Conservation (phyloP, 805 yeast genomes). For the Blastobotrys americana region DNA sequence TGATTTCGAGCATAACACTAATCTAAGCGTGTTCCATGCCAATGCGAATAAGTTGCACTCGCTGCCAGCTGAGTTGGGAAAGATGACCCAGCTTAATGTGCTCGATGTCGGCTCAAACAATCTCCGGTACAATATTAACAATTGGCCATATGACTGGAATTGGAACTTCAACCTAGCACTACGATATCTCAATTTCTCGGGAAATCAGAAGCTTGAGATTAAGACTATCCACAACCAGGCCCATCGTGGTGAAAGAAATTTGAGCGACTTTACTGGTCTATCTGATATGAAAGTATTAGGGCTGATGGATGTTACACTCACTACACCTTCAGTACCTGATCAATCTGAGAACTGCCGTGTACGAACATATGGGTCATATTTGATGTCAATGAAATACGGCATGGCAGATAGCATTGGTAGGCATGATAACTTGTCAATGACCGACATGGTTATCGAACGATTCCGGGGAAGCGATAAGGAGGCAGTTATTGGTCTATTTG, state of each 20-base stretch:
- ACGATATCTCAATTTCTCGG: conserved; percentile 80
- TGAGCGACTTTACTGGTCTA: conserved; percentile 64
- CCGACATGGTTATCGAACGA: conserved; percentile 82
- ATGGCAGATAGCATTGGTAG: conserved; percentile 82
- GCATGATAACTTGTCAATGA: conserved; percentile 50
- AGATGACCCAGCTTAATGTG: conserved; percentile 52
- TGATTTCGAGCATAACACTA: conserved; percentile 57
- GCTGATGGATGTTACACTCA: conserved; percentile 89
- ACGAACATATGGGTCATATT: conserved; percentile 78
- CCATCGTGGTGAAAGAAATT: conserved; percentile 20
- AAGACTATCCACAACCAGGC: conserved; percentile 47
- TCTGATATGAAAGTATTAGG: conserved; percentile 70
- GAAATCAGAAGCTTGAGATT: conserved; percentile 86
- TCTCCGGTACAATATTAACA: conserved; percentile 83
- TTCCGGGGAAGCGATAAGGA: conserved; percentile 83
- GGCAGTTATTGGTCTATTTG: conserved; percentile 72
- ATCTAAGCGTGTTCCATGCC: conserved; percentile 54
- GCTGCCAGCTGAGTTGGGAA: conserved; percentile 80
- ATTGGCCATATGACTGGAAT: conserved; percentile 96
- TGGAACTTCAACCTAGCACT: conserved; percentile 81
- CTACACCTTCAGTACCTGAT: conserved; percentile 84
- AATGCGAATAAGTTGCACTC: conserved; percentile 83
- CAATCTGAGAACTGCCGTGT: conserved; percentile 76
- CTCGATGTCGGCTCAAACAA: conserved; percentile 90
- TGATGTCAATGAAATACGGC: conserved; percentile 76